Conservation (phyloP, 2,329 filamentous ascomycete genomes). For the Fusarium acutatum region DNA sequence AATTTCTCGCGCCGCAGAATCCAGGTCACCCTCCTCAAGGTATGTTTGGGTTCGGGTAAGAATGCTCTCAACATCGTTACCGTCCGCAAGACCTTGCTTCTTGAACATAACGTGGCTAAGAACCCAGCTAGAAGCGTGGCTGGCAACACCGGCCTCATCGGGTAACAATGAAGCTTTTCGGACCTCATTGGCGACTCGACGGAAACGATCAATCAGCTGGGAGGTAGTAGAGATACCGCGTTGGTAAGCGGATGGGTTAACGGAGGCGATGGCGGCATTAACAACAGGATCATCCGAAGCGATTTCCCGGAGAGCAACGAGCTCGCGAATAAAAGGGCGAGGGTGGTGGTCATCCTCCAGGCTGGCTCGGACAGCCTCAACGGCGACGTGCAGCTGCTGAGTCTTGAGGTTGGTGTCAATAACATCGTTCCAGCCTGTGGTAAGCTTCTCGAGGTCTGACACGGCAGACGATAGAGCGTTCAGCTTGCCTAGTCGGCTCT, state of each 20-base stretch:
- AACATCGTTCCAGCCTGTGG: constrained; percentile 87
- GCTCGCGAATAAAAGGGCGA: constrained; percentile 87
- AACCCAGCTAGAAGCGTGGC: constrained; percentile 88
- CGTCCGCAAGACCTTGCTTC: constrained; percentile 85
- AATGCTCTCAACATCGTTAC: constrained; percentile 92
- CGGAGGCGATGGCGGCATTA: constrained; percentile 92
- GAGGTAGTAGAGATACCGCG: constrained; percentile 84
- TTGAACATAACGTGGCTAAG: constrained; percentile 96
- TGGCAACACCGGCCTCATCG: constrained; percentile 92
- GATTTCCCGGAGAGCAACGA: constrained; percentile 94
- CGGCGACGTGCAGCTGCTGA: constrained; percentile 94
- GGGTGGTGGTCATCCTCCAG: constrained; percentile 77
- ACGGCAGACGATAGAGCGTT: constrained; percentile 81
- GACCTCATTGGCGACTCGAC: constrained; percentile 89
- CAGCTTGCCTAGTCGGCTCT: constrained; percentile 86
- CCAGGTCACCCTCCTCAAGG: constrained; percentile 91
- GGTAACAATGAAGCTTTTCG: constrained; percentile 93
- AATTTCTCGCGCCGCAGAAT: constrained; percentile 93
- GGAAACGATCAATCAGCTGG: constrained; percentile 94
- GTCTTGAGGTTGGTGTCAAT: constrained; percentile 91
- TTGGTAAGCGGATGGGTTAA: constrained; percentile 94
- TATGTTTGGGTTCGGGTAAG: constrained; percentile 88
- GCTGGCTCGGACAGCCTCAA: constrained; percentile 88
- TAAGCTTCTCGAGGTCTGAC: constrained; percentile 85
- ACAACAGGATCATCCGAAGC: constrained; percentile 85